These are phyloP conservation scores for Gracilaria gracilis DNA, from an alignment of 23 red algal species.

Conservation along the genomic window DNA sequence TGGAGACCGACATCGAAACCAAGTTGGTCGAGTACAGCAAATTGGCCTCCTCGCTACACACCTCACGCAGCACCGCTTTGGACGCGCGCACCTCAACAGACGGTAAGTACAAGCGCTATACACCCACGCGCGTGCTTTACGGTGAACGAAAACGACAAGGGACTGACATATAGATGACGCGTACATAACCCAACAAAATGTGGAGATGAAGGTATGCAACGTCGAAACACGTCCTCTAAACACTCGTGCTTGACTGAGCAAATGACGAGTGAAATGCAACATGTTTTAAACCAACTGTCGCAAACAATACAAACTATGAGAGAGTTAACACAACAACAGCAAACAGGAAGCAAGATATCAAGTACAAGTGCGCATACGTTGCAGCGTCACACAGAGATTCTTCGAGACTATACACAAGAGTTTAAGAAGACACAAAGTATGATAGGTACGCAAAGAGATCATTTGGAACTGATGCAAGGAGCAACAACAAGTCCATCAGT, in stretches of 20 bases:
- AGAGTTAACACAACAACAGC: background rate
- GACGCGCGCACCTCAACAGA: constrained; percentile 27
- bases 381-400: constrained; percentile 89
- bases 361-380: constrained; percentile 51
- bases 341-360: background rate
- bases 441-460: constrained; percentile 26
- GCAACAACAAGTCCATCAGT: background rate
- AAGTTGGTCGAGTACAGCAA: constrained; percentile 86
- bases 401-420: constrained; percentile 90
- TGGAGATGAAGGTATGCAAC: constrained; percentile 76
- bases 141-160: background rate
- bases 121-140: background rate
- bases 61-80: constrained; percentile 28
- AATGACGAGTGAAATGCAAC: constrained; percentile 78
- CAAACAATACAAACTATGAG: constrained; percentile 73
- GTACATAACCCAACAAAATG: background rate
- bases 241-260: constrained; percentile 37
- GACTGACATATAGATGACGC: background rate
- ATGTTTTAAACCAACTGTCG: constrained; percentile 66
- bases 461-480: constrained; percentile 60
- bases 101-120: too few relatives aligned
- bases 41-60: constrained; percentile 65
- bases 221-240: constrained; percentile 13
- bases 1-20: constrained; percentile 89
- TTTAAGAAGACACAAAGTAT: constrained; percentile 65